Evolutionary conservation across 2,329 filamentous ascomycete genomes (phyloP).

Genomic region (Aspergillus udagawae): DNA sequence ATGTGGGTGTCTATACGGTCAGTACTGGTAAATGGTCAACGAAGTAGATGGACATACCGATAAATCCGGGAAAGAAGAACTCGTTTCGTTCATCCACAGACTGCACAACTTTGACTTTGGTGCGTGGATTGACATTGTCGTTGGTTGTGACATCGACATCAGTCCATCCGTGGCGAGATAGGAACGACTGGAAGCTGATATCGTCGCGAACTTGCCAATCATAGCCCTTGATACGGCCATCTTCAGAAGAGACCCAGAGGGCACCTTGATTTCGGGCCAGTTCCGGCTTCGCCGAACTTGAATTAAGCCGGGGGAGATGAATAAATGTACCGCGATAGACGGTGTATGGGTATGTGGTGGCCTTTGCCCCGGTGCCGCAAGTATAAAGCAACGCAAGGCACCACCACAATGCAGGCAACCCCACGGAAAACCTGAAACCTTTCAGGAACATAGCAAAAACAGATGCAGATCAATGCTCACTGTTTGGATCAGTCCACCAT

Average conservation of each 20-base stretch:
- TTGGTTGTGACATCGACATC: slow-evolving; percentile 34
- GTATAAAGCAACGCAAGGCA: too few species aligned
- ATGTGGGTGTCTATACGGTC: slow-evolving; percentile 74
- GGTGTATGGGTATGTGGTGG: slow-evolving; percentile 21
- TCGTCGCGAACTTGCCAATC: slow-evolving; percentile 23
- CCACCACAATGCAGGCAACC: too few species aligned
- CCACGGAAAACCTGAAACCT: too few species aligned
- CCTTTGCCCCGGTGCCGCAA: too few species aligned
- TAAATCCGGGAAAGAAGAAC: slow-evolving; percentile 48
- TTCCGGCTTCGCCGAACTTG: slow-evolving; percentile 8
- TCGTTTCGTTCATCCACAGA: slow-evolving; percentile 33
- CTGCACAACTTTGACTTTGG: too few species aligned
- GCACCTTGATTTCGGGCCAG: slow-evolving; percentile 42
- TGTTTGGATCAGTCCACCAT: too few species aligned
- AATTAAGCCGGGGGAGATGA: slow-evolving; percentile 45
- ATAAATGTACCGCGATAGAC: slow-evolving; percentile 62
- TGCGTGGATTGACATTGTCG: slow-evolving; percentile 4
- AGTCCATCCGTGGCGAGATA: slow-evolving; percentile 20
- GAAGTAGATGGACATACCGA: slow-evolving; percentile 30
- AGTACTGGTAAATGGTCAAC: not conserved
- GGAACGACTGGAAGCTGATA: not conserved
- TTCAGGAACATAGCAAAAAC: too few species aligned
- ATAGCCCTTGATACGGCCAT: slow-evolving; percentile 33
- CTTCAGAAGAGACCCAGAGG: slow-evolving; percentile 32
- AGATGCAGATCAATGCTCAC: too few species aligned